These are phyloP conservation scores for Salix brachista DNA, from an alignment of 345 rosid species.

Conservation along the genomic window DNA sequence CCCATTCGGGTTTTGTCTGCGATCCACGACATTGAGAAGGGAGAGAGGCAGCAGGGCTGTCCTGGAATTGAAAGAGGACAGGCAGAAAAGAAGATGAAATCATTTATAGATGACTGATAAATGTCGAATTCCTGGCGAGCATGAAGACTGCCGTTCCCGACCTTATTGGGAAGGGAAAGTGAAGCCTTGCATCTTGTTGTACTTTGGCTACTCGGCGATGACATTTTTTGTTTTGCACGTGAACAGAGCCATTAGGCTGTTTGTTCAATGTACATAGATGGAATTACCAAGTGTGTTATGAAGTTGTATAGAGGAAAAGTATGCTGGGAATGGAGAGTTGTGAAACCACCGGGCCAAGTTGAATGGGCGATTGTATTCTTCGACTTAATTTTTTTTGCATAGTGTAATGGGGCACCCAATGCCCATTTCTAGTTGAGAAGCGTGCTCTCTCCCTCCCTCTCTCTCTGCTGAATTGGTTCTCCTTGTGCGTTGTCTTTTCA, in stretches of 20 bases:
- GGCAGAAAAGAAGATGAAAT: neutral
- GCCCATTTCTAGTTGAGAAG: slow-evolving; percentile 14
- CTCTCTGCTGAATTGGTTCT: neutral
- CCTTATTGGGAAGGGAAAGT: slow-evolving; percentile 13
- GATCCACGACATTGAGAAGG: slow-evolving; percentile 4
- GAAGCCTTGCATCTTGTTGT: slow-evolving; percentile 18
- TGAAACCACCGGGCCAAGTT: slow-evolving; percentile 16
- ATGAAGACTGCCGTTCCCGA: slow-evolving; percentile 4
- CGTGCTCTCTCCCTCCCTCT: neutral
- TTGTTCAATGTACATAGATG: slow-evolving; percentile 36
- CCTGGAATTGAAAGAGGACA: slow-evolving; percentile 18
- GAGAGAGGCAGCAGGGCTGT: slow-evolving; percentile 26
- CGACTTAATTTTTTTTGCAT: slow-evolving; percentile 27
- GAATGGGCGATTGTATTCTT: slow-evolving; percentile 21
- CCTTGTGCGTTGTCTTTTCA: too few relatives aligned
- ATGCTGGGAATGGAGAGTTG: slow-evolving; percentile 8
- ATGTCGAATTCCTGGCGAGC: slow-evolving; percentile 6
- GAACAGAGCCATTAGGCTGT: neutral
- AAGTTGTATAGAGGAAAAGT: slow-evolving; percentile 37
- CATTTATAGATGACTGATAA: neutral
- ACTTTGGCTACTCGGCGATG: slow-evolving; percentile 10
- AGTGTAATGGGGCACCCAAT: slow-evolving; percentile 3
- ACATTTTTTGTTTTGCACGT: slow-evolving; percentile 19
- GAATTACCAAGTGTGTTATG: slow-evolving; percentile 22
- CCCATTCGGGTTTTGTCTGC: slow-evolving; percentile 18